These are phyloP conservation scores for Lasiodiplodia gonubiensis DNA, from an alignment of 2,329 filamentous ascomycete genomes.

Conservation along the genomic window DNA sequence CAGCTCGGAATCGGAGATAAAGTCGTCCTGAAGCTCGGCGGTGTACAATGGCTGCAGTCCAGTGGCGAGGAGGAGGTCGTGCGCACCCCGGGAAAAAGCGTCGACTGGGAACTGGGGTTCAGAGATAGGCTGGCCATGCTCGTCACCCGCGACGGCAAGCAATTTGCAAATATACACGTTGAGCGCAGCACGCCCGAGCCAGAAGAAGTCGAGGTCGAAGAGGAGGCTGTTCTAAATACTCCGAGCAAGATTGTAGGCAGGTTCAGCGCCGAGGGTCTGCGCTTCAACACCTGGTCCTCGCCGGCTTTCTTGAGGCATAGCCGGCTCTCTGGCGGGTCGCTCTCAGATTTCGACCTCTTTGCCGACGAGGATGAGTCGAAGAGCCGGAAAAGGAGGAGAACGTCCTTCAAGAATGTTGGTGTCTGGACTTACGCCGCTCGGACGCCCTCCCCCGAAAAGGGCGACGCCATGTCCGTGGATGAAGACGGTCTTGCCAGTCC, in stretches of 20 bases:
- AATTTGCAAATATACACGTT: slow-evolving; percentile 60
- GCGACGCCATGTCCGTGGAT: slow-evolving; percentile 35
- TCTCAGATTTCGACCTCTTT: slow-evolving; percentile 72
- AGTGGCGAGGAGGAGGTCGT: slow-evolving; percentile 59
- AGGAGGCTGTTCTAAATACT: slow-evolving; percentile 13
- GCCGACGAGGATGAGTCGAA: slow-evolving; percentile 68
- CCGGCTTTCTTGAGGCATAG: slow-evolving; percentile 76
- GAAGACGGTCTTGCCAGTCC: slow-evolving; percentile 8
- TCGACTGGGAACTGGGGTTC: slow-evolving; percentile 64
- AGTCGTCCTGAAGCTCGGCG: slow-evolving; percentile 70
- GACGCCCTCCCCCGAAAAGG: slow-evolving; percentile 71
- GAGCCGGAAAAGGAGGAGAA: slow-evolving; percentile 73
- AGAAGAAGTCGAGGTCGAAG: not conserved
- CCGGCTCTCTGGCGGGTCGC: slow-evolving; percentile 70
- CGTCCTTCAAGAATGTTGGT: slow-evolving; percentile 69
- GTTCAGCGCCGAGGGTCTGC: slow-evolving; percentile 22
- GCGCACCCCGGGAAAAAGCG: slow-evolving; percentile 61
- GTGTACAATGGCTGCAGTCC: slow-evolving; percentile 67
- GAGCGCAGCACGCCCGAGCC: slow-evolving; percentile 31
- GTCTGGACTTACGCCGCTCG: slow-evolving; percentile 77
- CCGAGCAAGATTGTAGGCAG: slow-evolving; percentile 21
- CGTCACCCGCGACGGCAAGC: slow-evolving; percentile 54
- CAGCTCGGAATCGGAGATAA: slow-evolving; percentile 80
- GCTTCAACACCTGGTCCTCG: slow-evolving; percentile 68
- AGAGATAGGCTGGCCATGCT: slow-evolving; percentile 43